Percentiles rank a stretch among this genome's conserved stretches.
Conservation (phyloP, 2,329 filamentous ascomycete genomes). For the Pestalotiopsis sp. region DNA sequence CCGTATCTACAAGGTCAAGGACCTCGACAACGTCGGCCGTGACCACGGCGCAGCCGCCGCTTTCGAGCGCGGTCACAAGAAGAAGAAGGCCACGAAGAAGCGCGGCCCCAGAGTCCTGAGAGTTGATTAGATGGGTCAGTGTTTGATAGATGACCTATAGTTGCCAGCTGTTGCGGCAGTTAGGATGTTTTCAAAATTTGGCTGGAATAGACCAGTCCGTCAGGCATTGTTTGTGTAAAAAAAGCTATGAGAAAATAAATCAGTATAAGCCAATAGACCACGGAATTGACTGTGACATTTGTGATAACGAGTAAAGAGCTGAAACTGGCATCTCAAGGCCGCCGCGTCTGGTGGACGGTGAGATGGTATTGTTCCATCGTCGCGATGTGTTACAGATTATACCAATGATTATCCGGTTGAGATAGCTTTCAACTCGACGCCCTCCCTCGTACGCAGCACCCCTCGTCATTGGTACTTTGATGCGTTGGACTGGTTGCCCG, state of each 20-base stretch:
- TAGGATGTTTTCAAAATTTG: background rate
- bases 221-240: conserved; percentile 14
- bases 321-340: too few relatives aligned
- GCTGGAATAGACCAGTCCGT: background rate
- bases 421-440: too few relatives aligned
- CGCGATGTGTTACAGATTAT: too few relatives aligned
- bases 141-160: conserved; percentile 11
- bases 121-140: conserved; percentile 62
- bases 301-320: too few relatives aligned
- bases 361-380: too few relatives aligned
- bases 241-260: conserved; percentile 9
- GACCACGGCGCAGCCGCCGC: conserved; percentile 73
- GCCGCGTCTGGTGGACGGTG: too few relatives aligned
- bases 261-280: background rate
- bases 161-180: background rate
- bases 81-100: conserved; percentile 76
- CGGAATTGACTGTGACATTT: too few relatives aligned
- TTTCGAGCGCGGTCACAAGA: conserved; percentile 81
- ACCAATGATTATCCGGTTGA: too few relatives aligned
- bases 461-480: background rate
- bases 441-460: too few relatives aligned
- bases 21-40: conserved; percentile 92
- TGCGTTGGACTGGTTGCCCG: background rate
- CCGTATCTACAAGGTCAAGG: conserved; percentile 99
- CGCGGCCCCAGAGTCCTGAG: conserved; percentile 72